A percentile compares a stretch with the other conserved stretches of the same genome.
Evolutionary conservation across 805 yeast species (phyloP).

Genomic region (Schwanniomyces pseudopolymorphus): DNA sequence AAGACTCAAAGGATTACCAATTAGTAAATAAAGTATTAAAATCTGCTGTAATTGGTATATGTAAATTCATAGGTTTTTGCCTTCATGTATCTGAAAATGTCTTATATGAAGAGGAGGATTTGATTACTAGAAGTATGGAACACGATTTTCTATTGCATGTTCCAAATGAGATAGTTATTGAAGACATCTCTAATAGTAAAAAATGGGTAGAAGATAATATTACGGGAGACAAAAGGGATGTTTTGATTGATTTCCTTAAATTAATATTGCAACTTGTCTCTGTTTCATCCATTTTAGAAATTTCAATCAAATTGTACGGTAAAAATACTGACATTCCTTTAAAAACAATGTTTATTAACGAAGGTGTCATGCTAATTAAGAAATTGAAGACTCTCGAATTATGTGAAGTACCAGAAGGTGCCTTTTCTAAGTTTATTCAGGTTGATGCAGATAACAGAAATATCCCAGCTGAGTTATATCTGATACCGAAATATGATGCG

Average conservation of each 20-base stretch:
- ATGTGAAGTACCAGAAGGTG: slow-evolving; percentile 17
- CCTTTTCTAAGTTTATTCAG: slow-evolving; percentile 38
- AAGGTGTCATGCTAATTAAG: slow-evolving; percentile 12
- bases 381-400: slow-evolving; percentile 1
- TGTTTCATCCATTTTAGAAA: slow-evolving; percentile 18
- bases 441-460: slow-evolving; percentile 34
- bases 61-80: slow-evolving; percentile 52
- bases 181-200: slow-evolving; percentile 33
- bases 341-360: slow-evolving; percentile 14
- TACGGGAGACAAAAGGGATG: slow-evolving; percentile 11
- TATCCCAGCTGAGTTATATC: slow-evolving; percentile 35
- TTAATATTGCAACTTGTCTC: slow-evolving; percentile 6
- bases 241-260: slow-evolving; percentile 6
- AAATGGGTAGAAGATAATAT: slow-evolving; percentile 24
- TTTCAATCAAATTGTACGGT: slow-evolving; percentile 14
- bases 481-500: slow-evolving; percentile 19
- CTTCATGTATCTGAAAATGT: slow-evolving; percentile 54
- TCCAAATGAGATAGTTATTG: slow-evolving; percentile 17
- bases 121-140: slow-evolving; percentile 63
- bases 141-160: slow-evolving; percentile 31
- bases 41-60: slow-evolving; percentile 50
- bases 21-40: slow-evolving; percentile 53
- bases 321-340: not conserved
- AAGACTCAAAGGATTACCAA: slow-evolving; percentile 15
- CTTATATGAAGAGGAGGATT: slow-evolving; percentile 73